Evolutionary conservation across 2,329 filamentous ascomycete species (phyloP).

Genomic region (Davidsoniella neocaledoniae): DNA sequence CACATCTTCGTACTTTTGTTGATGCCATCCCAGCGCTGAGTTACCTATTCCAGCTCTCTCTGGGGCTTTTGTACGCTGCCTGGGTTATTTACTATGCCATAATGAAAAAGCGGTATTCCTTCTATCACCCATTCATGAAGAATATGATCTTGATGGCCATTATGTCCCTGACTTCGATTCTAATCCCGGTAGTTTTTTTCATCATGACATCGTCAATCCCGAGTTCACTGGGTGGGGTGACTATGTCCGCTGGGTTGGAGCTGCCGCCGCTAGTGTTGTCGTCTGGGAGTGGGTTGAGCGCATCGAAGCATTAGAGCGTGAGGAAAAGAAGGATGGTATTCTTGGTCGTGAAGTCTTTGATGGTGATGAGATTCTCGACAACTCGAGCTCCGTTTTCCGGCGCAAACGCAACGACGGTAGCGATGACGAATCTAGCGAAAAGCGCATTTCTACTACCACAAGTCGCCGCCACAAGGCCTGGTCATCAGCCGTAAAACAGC

Average conservation of each 20-base stretch:
- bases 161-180: constrained; percentile 62
- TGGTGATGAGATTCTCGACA: constrained; percentile 78
- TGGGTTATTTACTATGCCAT: constrained; percentile 89
- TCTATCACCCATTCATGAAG: constrained; percentile 78
- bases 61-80: constrained; percentile 75
- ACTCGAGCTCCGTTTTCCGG: constrained; percentile 29
- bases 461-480: not conserved
- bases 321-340: constrained; percentile 88
- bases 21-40: constrained; percentile 82
- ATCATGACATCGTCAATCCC: constrained; percentile 72
- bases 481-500: constrained; percentile 3
- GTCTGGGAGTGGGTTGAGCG: constrained; percentile 98
- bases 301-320: constrained; percentile 79
- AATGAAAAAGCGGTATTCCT: constrained; percentile 83
- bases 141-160: constrained; percentile 71
- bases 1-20: constrained; percentile 56
- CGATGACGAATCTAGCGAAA: constrained; percentile 10
- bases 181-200: constrained; percentile 86
- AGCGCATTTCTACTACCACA: not conserved
- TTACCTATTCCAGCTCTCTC: constrained; percentile 75
- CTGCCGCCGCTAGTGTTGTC: constrained; percentile 84
- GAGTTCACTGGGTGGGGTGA: constrained; percentile 85
- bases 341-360: constrained; percentile 83
- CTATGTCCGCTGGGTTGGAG: constrained; percentile 92
- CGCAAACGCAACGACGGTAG: constrained; percentile 6